Base-by-base conservation (phyloP, 805 yeast species). In the Brettanomyces custersianus region DNA sequence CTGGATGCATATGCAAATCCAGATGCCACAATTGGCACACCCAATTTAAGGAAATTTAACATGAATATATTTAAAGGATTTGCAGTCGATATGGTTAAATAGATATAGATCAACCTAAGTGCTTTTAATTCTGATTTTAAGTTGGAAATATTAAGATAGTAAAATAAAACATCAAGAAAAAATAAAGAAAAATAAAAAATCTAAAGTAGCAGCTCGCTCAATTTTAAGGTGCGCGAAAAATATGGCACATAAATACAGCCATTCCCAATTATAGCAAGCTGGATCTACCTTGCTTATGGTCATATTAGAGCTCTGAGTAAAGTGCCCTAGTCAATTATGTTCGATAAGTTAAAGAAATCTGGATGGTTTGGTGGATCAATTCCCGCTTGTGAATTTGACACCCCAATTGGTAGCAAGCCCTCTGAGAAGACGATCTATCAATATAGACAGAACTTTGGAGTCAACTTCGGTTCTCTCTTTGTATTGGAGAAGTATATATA, bases 381-480 rank as follows among this genome's bases (percentile, higher is more conserved):
- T 11, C 45, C 52, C 5, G 65, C 65, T 4, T 64, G 60, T 3
- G 63, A 66, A 2, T 36, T 35, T 1, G 62, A 65, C 0, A 31
- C n/a, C n/a, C n/a, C n/a, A n/a, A n/a, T n/a, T n/a, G n/a, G n/a
- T n/a, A n/a, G 45, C 17, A 41, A 38, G 7, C 74, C 71, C 4
- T 48, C 66, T 7, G 52, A 50, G 35, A 60, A 56, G 28, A 65
- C 76, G 18, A 68, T 82, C n/a, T 76, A 66, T 48, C 78, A 70
- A 46, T 59, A 68, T 16, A 62, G 92, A 35, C 61, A 61, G 46
- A 83, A 84, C 51, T 77, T 72, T 51, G 97, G 96, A 5, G 94
- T 84, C 22, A 88, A 87, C 55, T 61, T 88, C 28, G 97, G 97
- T 0, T 70, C 87, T 0, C 57, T 80, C 39, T 88, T 87, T 54